Base-by-base conservation (phyloP, 1,139 yeast species). In the Pichia sp. region DNA sequence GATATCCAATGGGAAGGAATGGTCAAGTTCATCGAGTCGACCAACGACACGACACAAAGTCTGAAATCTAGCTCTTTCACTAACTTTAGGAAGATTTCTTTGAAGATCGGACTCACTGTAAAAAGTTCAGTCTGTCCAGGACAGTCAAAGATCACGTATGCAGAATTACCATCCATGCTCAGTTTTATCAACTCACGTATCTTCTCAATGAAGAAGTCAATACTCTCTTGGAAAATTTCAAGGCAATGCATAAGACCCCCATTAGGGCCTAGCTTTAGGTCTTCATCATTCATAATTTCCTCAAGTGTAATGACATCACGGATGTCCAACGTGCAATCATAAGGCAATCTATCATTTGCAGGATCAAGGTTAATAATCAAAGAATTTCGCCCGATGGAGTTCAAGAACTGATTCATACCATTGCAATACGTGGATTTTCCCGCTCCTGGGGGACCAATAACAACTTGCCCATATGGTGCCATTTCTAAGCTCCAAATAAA, bases 121-220 rank as follows among this genome's bases (percentile, higher is more conserved):
- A 86, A 93, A 21, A 93, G 69, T 58, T 93, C 99, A 24, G 88
- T 91, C 57, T 93, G 99, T 0, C 97, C 98, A 1, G 99, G 98
- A 59, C 97, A 91, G 58, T 93, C 99, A 60, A 93, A 87, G 6
- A 93, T 67, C 22, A 91, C 59, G 53, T 91, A 93, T 34, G 77
- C 72, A 14, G 69, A 67, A 23, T 80, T 81, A 13, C 73, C 67
- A 34, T 52, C 55, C 17, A 46, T 30, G 33, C 57, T 48, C 2
- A 52, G 14, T 20, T 70, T 63, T 6, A 81, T 74, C 15, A 88
- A 62, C 30, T 67, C 63, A 36, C 71, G 69, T 14, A 87, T 64
- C 55, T 73, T 75, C 6, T 63, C 63, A 6, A 84, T 60, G 50
- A 91, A 77, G 35, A 68, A 66, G 26, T 82, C 87, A 11, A 72